These are phyloP conservation scores for Debaryomyces subglobosus DNA, from an alignment of 1,139 yeast species.

Conservation along the genomic window DNA sequence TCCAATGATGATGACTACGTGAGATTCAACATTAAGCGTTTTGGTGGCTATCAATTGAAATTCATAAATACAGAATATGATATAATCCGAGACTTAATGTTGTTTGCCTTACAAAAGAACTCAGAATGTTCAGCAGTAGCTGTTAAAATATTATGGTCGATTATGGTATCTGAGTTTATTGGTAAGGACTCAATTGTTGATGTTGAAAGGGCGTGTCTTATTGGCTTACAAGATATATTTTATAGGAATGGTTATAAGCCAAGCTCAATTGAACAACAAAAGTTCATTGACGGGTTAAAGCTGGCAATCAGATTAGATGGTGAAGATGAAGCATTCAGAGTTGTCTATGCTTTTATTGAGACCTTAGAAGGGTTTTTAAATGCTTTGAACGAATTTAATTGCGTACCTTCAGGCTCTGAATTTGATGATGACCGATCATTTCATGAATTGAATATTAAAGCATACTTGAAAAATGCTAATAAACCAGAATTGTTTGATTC, in stretches of 20 bases:
- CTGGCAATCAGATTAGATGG: constrained; percentile 57
- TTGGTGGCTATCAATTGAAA: constrained; percentile 76
- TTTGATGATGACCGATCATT: constrained; percentile 87
- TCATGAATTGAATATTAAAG: constrained; percentile 75
- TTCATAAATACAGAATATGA: constrained; percentile 63
- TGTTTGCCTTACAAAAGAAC: constrained; percentile 72
- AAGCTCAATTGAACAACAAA: constrained; percentile 53
- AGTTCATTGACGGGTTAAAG: constrained; percentile 55
- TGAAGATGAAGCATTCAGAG: constrained; percentile 66
- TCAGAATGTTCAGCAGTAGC: constrained; percentile 65
- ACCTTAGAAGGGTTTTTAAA: constrained; percentile 66
- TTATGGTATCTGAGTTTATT: constrained; percentile 67
- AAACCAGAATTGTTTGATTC: constrained; percentile 81
- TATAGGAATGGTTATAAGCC: constrained; percentile 61
- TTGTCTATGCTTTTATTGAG: constrained; percentile 56
- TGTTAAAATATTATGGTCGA: constrained; percentile 70
- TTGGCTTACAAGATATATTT: constrained; percentile 68
- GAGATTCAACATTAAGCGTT: constrained; percentile 62
- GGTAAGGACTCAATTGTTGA: constrained; percentile 61
- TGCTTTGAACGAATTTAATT: constrained; percentile 66
- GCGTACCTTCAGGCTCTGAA: constrained; percentile 81
- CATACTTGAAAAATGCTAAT: constrained; percentile 76
- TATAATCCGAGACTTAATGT: constrained; percentile 65
- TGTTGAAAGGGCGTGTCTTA: constrained; percentile 63
- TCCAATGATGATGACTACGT: constrained; percentile 59